Evolutionary conservation across 768 basidiomycete species (phyloP), one percentile per base, ranked within the genome.

Genomic region (Boletellus ananiceps): DNA sequence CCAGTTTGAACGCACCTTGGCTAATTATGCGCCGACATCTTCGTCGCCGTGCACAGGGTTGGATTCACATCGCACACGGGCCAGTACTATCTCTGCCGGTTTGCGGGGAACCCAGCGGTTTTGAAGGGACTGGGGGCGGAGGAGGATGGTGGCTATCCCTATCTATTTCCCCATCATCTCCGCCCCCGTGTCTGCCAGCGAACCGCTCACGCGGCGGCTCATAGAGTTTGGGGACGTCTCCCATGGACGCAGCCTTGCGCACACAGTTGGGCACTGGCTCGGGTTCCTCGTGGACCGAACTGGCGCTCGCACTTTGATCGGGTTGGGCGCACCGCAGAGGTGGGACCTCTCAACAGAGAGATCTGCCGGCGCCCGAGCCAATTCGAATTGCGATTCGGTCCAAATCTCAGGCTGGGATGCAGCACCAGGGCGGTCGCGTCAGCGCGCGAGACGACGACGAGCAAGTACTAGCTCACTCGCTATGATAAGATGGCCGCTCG

Each of bases 41-140:
- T 50, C 62, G 18, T 55, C 55, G 14, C 64, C 53, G 27, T 68
- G 64, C 1, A 52, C 53, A n/a, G 57, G 66, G 27, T n/a, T 59
- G 57, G 6, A 62, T 60, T 65, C 62, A 65, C 58, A 60, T 56
- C n/a, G 33, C 55, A 34, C 3, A 59, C 14, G 68, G 16, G 13
- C 47, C 48, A 15, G n/a, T n/a, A n/a, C n/a, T 66, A 62, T 11
- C 47, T 43, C 14, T 60, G 48, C 55, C 57, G 64, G 8, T 55
- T 40, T 3, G n/a, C 37, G 4, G 46, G 43, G 33, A 58, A 18
- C 0, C 58, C 60, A 0, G 48, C 54, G 23, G 53, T 49, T 32
- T 44, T 31, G 44, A 66, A 41, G 2, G 52, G 54, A 9, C 29
- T 52, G 12, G 51, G 7, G 9, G 23, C 19, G 12, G 32, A 39